Percentiles rank a stretch among this genome's conserved stretches.
These are phyloP conservation scores for Cyclotella cryptica DNA, from an alignment of 108 stramenopile genomes.

Conservation along the genomic window DNA sequence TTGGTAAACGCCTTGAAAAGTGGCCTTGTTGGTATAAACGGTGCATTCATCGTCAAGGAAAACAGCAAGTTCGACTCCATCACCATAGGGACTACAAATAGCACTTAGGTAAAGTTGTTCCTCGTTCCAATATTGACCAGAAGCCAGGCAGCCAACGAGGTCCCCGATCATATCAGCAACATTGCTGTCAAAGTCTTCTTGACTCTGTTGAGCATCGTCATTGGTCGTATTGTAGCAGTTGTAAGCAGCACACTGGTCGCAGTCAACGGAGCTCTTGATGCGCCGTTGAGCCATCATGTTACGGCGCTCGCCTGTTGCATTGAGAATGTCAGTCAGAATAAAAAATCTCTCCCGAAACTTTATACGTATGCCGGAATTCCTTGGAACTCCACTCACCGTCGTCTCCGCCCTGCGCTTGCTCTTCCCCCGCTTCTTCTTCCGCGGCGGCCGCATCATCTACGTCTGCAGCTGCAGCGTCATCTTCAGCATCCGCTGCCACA, in stretches of 20 bases:
- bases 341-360: neutral
- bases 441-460: conserved; percentile 1
- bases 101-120: conserved; percentile 56
- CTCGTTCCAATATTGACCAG: conserved; percentile 28
- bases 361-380: too few relatives aligned
- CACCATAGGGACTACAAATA: conserved; percentile 73
- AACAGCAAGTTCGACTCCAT: conserved; percentile 73
- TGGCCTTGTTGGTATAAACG: conserved; percentile 45
- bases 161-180: conserved; percentile 57
- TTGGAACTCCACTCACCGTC: too few relatives aligned
- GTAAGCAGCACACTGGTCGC: conserved; percentile 61
- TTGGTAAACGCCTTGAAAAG: conserved; percentile 22
- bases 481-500: neutral
- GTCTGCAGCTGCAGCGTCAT: neutral
- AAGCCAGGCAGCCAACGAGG: conserved; percentile 45
- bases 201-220: conserved; percentile 35
- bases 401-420: neutral
- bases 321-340: neutral
- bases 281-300: conserved; percentile 27
- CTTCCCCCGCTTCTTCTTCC: conserved; percentile 5
- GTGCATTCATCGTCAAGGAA: conserved; percentile 75
- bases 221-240: conserved; percentile 53
- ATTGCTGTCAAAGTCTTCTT: conserved; percentile 49
- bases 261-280: conserved; percentile 53
- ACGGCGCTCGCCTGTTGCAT: conserved; percentile 14